Base-by-base conservation (phyloP, 2,329 filamentous ascomycete genomes). In the Pseudogymnoascus sp. region DNA sequence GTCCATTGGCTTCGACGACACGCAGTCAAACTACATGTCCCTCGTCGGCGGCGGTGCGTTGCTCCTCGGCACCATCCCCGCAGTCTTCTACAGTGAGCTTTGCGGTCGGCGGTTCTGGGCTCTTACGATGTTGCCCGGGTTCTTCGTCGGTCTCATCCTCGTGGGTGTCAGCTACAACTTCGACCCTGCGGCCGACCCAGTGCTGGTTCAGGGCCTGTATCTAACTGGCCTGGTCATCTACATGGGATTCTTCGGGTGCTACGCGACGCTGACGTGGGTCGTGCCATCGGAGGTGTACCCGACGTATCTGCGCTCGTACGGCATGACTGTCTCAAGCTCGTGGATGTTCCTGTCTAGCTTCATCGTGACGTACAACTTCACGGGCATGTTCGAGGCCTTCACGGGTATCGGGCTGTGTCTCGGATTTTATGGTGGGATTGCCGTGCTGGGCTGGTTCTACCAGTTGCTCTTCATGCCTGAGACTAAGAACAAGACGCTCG, bases 51-150 rank as follows among this genome's bases (percentile, higher is more conserved):
- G 87, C 27, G 87, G 85, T 3, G 76, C 86, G 0, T 79, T 91
- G 0, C 79, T 90, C 0, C 68, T 91, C 13, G 87, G 86, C 21
- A 87, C 86, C 0, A 85, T 89, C 35, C 86, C 86, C 0, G 86
- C 85, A 0, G 84, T 87, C 62, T 80, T 89, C 70, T 82, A 83
- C 65, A 91, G 91, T 87, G 88, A 91, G 69, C 82, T 79, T 2
- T 90, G 85, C 58, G 87, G 87, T 10, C 84, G 88, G 21, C 84
- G 87, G 3, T 90, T 90, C 80, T 90, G 87, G 88, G 88, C 87
- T 33, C 88, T 86, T 65, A 80, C 79, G 4, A 90, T 88, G 83
- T 76, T 91, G 41, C 87, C 87, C 0, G 85, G 86, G 0, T 90
- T 90, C 78, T 88, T 90, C 68, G 71, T 90, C 48, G 87, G 87